Evolutionary conservation across 2,329 filamentous ascomycete genomes (phyloP).

Genomic region (Ophiostoma novo-ulmi): DNA sequence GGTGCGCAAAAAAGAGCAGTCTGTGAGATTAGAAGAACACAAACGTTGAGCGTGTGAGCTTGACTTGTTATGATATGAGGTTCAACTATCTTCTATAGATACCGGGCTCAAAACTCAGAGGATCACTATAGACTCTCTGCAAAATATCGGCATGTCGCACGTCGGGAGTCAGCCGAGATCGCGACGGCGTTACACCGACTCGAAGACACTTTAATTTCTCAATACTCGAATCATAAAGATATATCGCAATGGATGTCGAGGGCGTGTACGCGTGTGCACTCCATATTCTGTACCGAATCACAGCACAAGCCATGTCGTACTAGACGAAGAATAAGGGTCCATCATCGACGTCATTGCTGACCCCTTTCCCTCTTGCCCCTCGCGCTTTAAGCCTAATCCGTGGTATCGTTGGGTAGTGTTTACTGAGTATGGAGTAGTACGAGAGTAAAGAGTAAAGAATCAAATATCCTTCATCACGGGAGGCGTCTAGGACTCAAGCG

Average conservation of each 20-base stretch:
- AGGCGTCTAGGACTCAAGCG: too few relatives aligned
- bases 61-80: too few relatives aligned
- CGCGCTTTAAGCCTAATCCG: not conserved
- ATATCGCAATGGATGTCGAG: too few relatives aligned
- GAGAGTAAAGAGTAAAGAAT: too few relatives aligned
- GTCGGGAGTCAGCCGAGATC: constrained; percentile 7
- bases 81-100: too few relatives aligned
- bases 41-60: too few relatives aligned
- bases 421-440: not conserved
- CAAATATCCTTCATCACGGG: too few relatives aligned
- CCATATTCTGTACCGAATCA: not conserved
- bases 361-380: not conserved
- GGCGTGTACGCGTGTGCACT: not conserved
- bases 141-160: not conserved
- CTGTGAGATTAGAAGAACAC: not conserved
- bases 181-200: constrained; percentile 1
- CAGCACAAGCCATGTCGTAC: not conserved
- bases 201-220: not conserved
- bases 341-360: constrained; percentile 13
- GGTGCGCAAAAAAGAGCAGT: not conserved
- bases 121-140: too few relatives aligned
- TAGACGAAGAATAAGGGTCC: constrained; percentile 10
- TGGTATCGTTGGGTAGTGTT: not conserved
- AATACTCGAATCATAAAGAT: too few relatives aligned
- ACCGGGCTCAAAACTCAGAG: too few relatives aligned